Evolutionary conservation across 2,329 filamentous ascomycete species (phyloP).

Genomic region (Mycosphaerella sp.): DNA sequence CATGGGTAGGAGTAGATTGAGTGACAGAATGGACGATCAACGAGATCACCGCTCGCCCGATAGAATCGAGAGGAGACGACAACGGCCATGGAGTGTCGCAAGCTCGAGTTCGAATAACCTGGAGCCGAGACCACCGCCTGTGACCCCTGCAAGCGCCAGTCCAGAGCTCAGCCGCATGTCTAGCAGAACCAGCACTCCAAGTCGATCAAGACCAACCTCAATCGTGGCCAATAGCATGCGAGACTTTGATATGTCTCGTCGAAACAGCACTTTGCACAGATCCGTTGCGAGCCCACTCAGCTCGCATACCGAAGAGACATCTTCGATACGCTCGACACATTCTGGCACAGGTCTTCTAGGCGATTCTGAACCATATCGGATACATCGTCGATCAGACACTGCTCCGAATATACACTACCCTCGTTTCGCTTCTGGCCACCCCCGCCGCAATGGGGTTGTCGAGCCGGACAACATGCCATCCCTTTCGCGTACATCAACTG

Average conservation of each 20-base stretch:
- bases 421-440: conserved; percentile 56
- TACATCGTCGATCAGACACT: conserved; percentile 32
- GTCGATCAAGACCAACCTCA: conserved; percentile 31
- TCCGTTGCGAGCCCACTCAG: conserved; percentile 29
- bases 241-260: conserved; percentile 29
- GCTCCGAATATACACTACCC: conserved; percentile 39
- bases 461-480: conserved; percentile 52
- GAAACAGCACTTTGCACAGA: conserved; percentile 30
- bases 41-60: conserved; percentile 47
- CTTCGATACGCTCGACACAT: conserved; percentile 31
- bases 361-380: conserved; percentile 24
- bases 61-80: conserved; percentile 30
- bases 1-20: conserved; percentile 30
- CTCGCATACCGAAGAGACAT: conserved; percentile 32
- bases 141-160: conserved; percentile 56
- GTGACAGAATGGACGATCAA: conserved; percentile 43
- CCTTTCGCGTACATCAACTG: conserved; percentile 29
- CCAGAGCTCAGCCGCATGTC: conserved; percentile 46
- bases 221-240: conserved; percentile 31
- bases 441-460: conserved; percentile 59
- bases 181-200: conserved; percentile 31
- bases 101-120: conserved; percentile 27
- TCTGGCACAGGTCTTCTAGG: conserved; percentile 31
- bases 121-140: conserved; percentile 55
- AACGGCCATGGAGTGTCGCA: conserved; percentile 34